Conservation (phyloP, 768 basidiomycete genomes). For the Leccinum olivaceopallidum region DNA sequence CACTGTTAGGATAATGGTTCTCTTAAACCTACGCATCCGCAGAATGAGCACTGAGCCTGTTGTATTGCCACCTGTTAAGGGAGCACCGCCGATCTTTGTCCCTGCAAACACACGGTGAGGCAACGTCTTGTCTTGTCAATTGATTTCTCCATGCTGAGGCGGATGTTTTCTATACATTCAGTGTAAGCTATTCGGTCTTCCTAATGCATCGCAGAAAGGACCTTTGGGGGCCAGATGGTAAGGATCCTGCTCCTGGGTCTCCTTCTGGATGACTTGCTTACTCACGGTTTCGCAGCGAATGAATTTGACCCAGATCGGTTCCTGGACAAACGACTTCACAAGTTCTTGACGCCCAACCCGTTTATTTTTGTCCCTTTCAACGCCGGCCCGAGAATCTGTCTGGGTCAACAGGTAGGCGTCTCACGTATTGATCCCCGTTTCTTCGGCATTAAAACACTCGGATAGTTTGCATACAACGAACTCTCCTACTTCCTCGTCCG, state of each 20-base stretch:
- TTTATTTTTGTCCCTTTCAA: conserved; percentile 49
- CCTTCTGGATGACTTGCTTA: not conserved
- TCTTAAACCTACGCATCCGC: not conserved
- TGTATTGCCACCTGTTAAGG: conserved; percentile 25
- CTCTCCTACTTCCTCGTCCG: conserved; percentile 62
- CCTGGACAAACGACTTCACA: conserved; percentile 57
- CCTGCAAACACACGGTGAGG: conserved; percentile 33
- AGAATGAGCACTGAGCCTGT: conserved; percentile 27
- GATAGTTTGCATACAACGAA: conserved; percentile 65
- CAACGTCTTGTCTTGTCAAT: not conserved
- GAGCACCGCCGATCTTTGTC: conserved; percentile 32
- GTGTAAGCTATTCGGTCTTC: conserved; percentile 47
- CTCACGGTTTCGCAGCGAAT: conserved; percentile 38
- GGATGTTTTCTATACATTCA: conserved; percentile 13
- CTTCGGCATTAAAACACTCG: conserved; percentile 1
- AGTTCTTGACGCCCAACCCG: conserved; percentile 55
- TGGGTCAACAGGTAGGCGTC: conserved; percentile 35
- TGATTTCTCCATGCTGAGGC: not conserved
- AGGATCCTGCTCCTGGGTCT: not conserved
- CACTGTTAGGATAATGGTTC: not conserved
- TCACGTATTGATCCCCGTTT: not conserved
- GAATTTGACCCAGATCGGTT: conserved; percentile 68
- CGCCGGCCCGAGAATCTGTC: conserved; percentile 40
- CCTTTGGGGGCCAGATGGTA: conserved; percentile 71
- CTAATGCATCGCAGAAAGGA: conserved; percentile 63